phyloP scores from a whole-genome alignment of 2,329 filamentous ascomycete genomes.

The Colletotrichum ledebouriae region DNA sequence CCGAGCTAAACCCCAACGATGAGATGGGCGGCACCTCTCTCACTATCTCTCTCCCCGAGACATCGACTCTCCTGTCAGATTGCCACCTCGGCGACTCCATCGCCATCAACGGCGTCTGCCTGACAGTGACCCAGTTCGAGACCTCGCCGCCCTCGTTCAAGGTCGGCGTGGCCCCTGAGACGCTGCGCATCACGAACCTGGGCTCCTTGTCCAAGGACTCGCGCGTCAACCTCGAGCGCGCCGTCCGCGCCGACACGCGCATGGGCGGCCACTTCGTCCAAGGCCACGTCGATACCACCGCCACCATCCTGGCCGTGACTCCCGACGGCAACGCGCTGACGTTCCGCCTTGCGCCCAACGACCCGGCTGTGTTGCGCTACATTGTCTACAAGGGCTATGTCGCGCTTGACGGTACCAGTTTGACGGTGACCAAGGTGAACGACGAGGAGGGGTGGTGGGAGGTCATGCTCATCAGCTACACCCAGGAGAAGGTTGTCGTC shows the following conservation, averaged over 20 bases:
- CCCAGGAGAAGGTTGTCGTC: conserved; percentile 90
- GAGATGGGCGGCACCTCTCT: conserved; percentile 89
- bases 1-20: conserved; percentile 84
- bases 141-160: conserved; percentile 73
- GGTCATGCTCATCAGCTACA: conserved; percentile 98
- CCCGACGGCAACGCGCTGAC: conserved; percentile 93
- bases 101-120: conserved; percentile 93
- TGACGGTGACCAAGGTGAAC: conserved; percentile 90
- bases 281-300: conserved; percentile 94
- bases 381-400: conserved; percentile 97
- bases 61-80: conserved; percentile 83
- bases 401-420: conserved; percentile 91
- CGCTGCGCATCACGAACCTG: conserved; percentile 95
- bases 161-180: conserved; percentile 95
- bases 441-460: conserved; percentile 88
- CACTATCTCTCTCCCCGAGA: conserved; percentile 79
- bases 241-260: conserved; percentile 89
- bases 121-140: conserved; percentile 80
- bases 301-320: conserved; percentile 77
- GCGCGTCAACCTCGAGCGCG: conserved; percentile 91
- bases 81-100: conserved; percentile 93
- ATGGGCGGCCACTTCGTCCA: conserved; percentile 99
- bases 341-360: conserved; percentile 82
- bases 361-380: conserved; percentile 80
- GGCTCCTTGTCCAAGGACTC: conserved; percentile 76